These are phyloP conservation scores for Fusarium siculi DNA, from an alignment of 2,329 filamentous ascomycete species.

Conservation along the genomic window DNA sequence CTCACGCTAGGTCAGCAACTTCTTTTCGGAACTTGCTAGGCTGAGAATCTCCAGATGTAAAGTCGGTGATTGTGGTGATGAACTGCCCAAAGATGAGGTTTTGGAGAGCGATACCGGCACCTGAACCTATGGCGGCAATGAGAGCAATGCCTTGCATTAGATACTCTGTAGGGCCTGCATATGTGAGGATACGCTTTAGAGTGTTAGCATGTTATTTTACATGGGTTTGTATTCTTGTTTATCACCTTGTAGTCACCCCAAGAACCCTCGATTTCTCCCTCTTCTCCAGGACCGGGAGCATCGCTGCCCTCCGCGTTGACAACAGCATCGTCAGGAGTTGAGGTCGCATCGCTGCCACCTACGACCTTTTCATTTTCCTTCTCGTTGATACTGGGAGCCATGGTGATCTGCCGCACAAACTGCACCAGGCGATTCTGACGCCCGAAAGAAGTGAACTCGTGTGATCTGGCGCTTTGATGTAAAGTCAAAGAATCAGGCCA, in stretches of 20 bases:
- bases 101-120: constrained; percentile 51
- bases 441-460: neutral
- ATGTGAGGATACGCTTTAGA: constrained; percentile 47
- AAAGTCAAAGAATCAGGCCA: neutral
- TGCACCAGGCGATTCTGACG: neutral
- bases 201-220: constrained; percentile 2
- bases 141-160: constrained; percentile 44
- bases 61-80: constrained; percentile 50
- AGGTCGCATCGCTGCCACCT: neutral
- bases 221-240: neutral
- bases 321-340: constrained; percentile 18
- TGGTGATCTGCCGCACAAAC: constrained; percentile 1
- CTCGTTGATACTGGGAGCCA: constrained; percentile 24
- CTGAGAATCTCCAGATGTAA: constrained; percentile 41
- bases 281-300: constrained; percentile 8
- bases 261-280: constrained; percentile 30
- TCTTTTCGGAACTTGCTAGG: constrained; percentile 46
- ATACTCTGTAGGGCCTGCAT: constrained; percentile 44
- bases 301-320: constrained; percentile 7
- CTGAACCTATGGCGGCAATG: constrained; percentile 50
- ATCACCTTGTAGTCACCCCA: constrained; percentile 40
- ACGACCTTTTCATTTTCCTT: constrained; percentile 28
- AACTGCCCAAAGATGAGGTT: constrained; percentile 54
- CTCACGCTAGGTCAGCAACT: constrained; percentile 48
- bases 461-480: constrained; percentile 1